phyloP scores from a whole-genome alignment of 2,329 filamentous ascomycete species.

The Iodosphaeria phyllophila region DNA sequence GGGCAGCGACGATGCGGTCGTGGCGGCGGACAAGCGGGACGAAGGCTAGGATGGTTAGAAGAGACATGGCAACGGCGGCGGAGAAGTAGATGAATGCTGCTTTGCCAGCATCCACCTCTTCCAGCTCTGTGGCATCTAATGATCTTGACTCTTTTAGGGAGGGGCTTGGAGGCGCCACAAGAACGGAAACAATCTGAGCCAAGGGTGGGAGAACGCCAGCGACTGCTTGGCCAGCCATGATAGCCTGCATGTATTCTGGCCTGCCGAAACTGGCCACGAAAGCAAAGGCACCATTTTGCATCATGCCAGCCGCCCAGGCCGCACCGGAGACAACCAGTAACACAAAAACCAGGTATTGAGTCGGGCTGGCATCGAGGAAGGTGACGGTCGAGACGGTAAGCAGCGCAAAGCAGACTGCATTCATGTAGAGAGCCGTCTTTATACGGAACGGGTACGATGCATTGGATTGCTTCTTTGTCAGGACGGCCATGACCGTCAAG shows the following conservation, averaged over 20 bases:
- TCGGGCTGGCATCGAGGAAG: constrained; percentile 42
- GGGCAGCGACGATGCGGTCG: constrained; percentile 29
- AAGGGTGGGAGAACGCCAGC: constrained; percentile 73
- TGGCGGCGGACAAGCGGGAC: constrained; percentile 49
- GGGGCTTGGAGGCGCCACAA: constrained; percentile 29
- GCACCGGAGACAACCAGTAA: constrained; percentile 67
- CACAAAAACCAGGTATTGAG: constrained; percentile 61
- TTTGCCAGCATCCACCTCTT: constrained; percentile 26
- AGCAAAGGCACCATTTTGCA: constrained; percentile 88
- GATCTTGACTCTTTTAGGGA: too few species aligned
- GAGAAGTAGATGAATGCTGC: constrained; percentile 85
- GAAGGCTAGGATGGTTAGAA: constrained; percentile 53
- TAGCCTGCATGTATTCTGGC: constrained; percentile 81
- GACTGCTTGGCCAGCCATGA: constrained; percentile 88
- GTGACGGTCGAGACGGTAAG: constrained; percentile 63
- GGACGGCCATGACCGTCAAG: constrained; percentile 52
- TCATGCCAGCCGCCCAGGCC: constrained; percentile 63
- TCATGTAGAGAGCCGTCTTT: constrained; percentile 55
- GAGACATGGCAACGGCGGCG: constrained; percentile 63
- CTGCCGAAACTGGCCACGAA: constrained; percentile 74
- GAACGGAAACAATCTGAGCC: constrained; percentile 69
- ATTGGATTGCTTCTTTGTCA: constrained; percentile 62
- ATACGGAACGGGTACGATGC: constrained; percentile 85
- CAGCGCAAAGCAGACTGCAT: constrained; percentile 56
- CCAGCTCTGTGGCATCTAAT: too few species aligned